These are phyloP conservation scores for Paecilomyces sp. DNA, from an alignment of 2,329 filamentous ascomycete species.

Conservation along the genomic window DNA sequence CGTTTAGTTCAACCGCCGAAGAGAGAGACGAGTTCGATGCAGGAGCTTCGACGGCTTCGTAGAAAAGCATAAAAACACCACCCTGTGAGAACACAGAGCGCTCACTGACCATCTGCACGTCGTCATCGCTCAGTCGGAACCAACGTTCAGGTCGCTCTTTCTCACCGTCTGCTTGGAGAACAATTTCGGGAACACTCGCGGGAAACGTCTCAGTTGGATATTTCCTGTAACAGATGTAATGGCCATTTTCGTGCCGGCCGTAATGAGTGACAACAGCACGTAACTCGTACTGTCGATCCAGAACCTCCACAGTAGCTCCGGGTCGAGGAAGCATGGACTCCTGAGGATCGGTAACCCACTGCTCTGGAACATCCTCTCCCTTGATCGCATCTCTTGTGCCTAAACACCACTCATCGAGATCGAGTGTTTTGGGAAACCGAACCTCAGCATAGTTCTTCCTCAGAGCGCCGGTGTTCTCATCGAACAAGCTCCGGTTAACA, in stretches of 20 bases:
- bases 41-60: constrained; percentile 60
- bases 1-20: neutral
- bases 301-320: constrained; percentile 47
- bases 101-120: constrained; percentile 68
- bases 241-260: constrained; percentile 87
- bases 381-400: constrained; percentile 43
- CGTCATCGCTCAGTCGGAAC: constrained; percentile 90
- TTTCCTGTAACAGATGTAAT: constrained; percentile 86
- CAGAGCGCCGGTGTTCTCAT: constrained; percentile 70
- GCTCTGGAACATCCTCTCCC: constrained; percentile 45
- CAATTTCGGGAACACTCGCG: constrained; percentile 20
- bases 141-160: constrained; percentile 51
- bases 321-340: constrained; percentile 65
- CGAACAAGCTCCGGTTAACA: constrained; percentile 85
- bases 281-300: constrained; percentile 58
- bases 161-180: constrained; percentile 24
- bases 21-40: neutral
- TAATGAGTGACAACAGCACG: constrained; percentile 82
- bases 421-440: constrained; percentile 64
- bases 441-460: constrained; percentile 80
- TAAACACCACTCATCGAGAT: constrained; percentile 79
- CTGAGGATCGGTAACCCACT: constrained; percentile 63
- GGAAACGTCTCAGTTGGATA: constrained; percentile 44
- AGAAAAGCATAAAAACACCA: constrained; percentile 96
- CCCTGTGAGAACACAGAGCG: constrained; percentile 65